Conservation (phyloP, 441 rosid species). For the Gossypium schwendimanii region DNA sequence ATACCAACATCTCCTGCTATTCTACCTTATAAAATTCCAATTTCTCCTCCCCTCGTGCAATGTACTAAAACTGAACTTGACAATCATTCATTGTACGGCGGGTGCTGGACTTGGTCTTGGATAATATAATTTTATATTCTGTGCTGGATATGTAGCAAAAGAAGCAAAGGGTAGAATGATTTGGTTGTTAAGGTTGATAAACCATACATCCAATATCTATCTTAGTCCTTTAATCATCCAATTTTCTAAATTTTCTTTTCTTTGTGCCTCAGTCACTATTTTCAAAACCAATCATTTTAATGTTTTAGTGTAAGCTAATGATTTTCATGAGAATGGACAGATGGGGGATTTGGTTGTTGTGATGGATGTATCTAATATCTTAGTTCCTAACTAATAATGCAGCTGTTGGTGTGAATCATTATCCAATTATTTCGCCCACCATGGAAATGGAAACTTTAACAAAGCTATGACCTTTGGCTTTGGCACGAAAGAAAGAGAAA, state of each 20-base stretch:
- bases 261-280: neutral
- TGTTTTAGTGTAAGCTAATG: neutral
- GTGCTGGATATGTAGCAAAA: neutral
- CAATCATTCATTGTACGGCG: constrained; percentile 11
- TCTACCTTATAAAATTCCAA: neutral
- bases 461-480: neutral
- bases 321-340: neutral
- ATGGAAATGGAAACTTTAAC: neutral
- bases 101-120: neutral
- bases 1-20: neutral
- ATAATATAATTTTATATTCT: neutral
- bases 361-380: constrained; percentile 1
- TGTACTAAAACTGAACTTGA: constrained; percentile 12
- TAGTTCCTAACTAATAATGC: neutral
- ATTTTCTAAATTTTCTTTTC: neutral
- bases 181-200: constrained; percentile 14
- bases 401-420: neutral
- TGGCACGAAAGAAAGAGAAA: neutral
- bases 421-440: neutral
- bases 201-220: neutral
- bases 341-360: constrained; percentile 5
- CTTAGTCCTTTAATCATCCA: neutral
- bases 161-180: neutral
- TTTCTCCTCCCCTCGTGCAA: constrained; percentile 9
- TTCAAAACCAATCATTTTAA: neutral